Evolutionary conservation across 495 filamentous ascomycete genomes (phyloP).

Genomic region (Aspergillus sclerotiicarbonarius): DNA sequence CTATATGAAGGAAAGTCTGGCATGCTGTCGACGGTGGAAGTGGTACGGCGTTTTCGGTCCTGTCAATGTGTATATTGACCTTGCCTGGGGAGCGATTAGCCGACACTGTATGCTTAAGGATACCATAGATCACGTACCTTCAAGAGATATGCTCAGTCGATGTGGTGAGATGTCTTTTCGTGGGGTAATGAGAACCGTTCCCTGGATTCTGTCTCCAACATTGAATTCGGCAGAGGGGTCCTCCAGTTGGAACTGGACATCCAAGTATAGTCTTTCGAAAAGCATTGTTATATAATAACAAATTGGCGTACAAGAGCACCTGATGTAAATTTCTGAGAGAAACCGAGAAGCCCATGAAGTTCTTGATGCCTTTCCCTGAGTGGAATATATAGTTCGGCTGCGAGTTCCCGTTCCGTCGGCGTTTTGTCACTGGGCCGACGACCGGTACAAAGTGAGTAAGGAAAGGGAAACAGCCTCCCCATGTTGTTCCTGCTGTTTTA

Average conservation of each 20-base stretch:
- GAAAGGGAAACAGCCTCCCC: too few species aligned
- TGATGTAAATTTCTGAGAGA: too few species aligned
- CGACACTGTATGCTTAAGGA: background rate
- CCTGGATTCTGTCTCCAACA: slow-evolving; percentile 7
- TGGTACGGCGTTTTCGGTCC: slow-evolving; percentile 8
- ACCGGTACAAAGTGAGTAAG: too few species aligned
- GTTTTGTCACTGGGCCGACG: too few species aligned
- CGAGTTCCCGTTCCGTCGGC: too few species aligned
- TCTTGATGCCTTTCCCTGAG: too few species aligned
- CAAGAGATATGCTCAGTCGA: slow-evolving; percentile 5
- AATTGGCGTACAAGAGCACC: too few species aligned
- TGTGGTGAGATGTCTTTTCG: background rate
- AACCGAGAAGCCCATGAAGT: too few species aligned
- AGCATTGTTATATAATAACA: background rate
- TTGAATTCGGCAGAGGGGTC: background rate
- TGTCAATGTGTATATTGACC: slow-evolving; percentile 5
- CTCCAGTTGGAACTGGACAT: background rate
- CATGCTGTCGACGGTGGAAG: background rate
- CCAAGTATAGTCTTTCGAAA: background rate
- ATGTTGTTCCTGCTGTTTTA: too few species aligned
- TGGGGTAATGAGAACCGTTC: background rate
- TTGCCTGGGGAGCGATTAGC: slow-evolving; percentile 5
- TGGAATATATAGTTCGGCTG: too few species aligned
- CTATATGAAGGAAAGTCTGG: slow-evolving; percentile 8
- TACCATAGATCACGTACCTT: slow-evolving; percentile 4